These are phyloP conservation scores for Citrus medica DNA, from an alignment of 345 rosid species.

Conservation along the genomic window DNA sequence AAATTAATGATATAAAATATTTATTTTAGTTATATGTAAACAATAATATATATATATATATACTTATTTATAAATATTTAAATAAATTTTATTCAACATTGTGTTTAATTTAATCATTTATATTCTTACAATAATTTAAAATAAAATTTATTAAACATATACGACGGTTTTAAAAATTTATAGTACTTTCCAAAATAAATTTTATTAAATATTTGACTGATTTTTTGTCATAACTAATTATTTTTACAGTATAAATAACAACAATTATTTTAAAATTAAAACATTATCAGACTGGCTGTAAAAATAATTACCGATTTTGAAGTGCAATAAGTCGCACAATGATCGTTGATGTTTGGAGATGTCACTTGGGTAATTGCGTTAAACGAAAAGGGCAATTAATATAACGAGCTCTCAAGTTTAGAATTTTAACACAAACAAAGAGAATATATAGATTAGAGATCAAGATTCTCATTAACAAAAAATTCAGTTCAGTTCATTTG, in stretches of 20 bases:
- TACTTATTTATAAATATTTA: no score
- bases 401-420: not conserved
- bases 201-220: fast-evolving
- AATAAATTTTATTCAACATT: no score
- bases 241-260: fast-evolving
- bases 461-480: constrained; percentile 22
- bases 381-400: not conserved
- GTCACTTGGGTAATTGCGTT: not conserved
- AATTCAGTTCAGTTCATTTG: constrained; percentile 13
- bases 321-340: no score
- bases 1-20: no score
- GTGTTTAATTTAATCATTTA: no score
- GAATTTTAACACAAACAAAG: not conserved
- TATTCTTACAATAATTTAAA: no score
- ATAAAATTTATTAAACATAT: no score
- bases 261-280: no score
- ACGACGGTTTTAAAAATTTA: fast-evolving
- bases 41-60: no score
- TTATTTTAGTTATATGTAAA: no score
- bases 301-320: no score
- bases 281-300: fast-evolving
- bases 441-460: constrained; percentile 1
- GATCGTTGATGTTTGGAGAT: not conserved
- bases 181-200: no score
- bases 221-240: fast-evolving